Evolutionary conservation across 768 basidiomycete species (phyloP).

Genomic region (Dioszegia crocea): DNA sequence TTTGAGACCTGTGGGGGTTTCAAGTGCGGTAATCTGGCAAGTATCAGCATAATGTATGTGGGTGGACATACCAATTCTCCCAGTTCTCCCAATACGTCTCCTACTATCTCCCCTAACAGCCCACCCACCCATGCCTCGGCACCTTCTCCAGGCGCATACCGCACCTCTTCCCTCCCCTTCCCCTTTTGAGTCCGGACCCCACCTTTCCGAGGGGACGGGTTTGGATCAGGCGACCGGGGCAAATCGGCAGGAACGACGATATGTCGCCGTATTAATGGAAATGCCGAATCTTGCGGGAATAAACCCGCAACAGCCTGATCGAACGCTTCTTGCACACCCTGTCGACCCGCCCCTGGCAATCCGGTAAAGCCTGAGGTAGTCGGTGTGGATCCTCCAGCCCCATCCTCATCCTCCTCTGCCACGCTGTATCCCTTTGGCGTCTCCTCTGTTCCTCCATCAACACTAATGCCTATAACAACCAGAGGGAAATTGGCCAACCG

Average conservation of each 20-base stretch:
- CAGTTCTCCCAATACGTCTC: conserved; percentile 78
- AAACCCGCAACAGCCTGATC: conserved; percentile 62
- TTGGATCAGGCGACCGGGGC: conserved; percentile 16
- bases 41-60: conserved; percentile 4
- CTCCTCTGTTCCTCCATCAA: conserved; percentile 52
- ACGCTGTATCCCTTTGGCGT: conserved; percentile 46
- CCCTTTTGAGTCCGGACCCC: conserved; percentile 4
- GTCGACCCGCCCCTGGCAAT: not conserved
- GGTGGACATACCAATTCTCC: conserved; percentile 67
- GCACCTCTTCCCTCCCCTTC: conserved; percentile 56
- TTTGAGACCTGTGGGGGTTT: conserved; percentile 79
- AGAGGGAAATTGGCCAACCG: conserved; percentile 66
- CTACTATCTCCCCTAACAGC: conserved; percentile 80
- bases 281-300: conserved; percentile 64
- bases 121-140: conserved; percentile 84
- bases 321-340: conserved; percentile 61
- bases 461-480: conserved; percentile 81
- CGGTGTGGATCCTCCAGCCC: conserved; percentile 21
- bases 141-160: conserved; percentile 60
- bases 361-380: conserved; percentile 15
- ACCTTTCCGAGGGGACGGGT: conserved; percentile 50
- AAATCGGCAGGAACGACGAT: conserved; percentile 26
- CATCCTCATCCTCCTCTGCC: conserved; percentile 20
- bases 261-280: conserved; percentile 63
- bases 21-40: conserved; percentile 66